Conservation (phyloP, 352 stramenopile genomes). For the Pythium brachiatum region DNA sequence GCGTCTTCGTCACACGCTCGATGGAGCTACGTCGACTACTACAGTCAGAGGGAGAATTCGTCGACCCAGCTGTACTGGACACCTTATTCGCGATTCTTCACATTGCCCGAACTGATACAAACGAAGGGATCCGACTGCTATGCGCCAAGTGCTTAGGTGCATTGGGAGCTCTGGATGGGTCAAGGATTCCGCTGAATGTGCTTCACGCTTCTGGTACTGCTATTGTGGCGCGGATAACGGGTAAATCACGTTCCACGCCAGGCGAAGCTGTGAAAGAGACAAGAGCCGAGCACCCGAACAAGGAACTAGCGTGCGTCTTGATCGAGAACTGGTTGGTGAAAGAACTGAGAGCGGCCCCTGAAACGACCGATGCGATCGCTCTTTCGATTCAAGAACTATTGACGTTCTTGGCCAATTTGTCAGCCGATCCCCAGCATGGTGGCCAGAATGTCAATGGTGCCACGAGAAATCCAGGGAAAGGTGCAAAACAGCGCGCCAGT, state of each 20-base stretch:
- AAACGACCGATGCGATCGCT: constrained; percentile 76
- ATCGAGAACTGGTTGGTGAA: constrained; percentile 84
- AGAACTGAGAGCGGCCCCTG: constrained; percentile 75
- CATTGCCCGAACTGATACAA: constrained; percentile 60
- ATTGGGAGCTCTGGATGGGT: constrained; percentile 77
- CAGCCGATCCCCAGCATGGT: constrained; percentile 68
- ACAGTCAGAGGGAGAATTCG: constrained; percentile 67
- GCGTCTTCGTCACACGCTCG: constrained; percentile 56
- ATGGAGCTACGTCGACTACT: constrained; percentile 63
- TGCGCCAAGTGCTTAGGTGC: constrained; percentile 74
- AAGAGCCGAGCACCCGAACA: constrained; percentile 69
- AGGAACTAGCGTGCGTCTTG: constrained; percentile 77
- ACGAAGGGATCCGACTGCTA: constrained; percentile 64
- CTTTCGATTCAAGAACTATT: constrained; percentile 87
- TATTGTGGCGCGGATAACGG: neutral
- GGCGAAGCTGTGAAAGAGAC: constrained; percentile 26
- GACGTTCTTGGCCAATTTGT: constrained; percentile 76
- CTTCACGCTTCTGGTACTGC: constrained; percentile 39
- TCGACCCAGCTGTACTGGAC: constrained; percentile 54
- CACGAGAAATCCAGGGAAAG: neutral
- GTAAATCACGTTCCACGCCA: neutral
- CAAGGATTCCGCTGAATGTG: constrained; percentile 65
- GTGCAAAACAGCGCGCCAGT: neutral
- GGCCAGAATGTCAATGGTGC: constrained; percentile 36
- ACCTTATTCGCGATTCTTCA: constrained; percentile 68